phyloP scores from a whole-genome alignment of 106 monocot species.

The Dendrobium catenatum region DNA sequence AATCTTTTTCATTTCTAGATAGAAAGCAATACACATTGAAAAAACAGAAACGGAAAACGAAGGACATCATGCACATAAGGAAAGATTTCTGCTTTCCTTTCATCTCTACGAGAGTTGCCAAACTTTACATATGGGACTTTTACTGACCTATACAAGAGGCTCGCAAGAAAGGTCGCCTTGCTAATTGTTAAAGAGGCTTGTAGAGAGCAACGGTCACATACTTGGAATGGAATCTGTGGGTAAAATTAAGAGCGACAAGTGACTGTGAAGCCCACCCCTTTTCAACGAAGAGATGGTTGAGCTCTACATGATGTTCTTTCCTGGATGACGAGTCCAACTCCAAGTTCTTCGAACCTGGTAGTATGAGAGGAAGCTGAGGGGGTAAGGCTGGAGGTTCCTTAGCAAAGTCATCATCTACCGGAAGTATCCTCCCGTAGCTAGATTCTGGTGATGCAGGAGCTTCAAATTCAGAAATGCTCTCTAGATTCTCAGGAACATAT shows the following conservation, averaged over 20 bases:
- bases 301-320: slow-evolving; percentile 55
- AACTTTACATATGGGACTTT: neutral
- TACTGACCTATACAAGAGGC: neutral
- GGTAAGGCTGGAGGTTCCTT: slow-evolving; percentile 71
- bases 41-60: neutral
- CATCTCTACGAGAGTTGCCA: neutral
- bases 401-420: slow-evolving; percentile 53
- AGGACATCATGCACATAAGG: too few species aligned
- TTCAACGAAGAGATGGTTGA: slow-evolving; percentile 83
- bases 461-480: slow-evolving; percentile 55
- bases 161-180: neutral
- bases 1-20: neutral
- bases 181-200: slow-evolving; percentile 42
- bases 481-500: slow-evolving; percentile 60
- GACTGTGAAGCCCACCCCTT: slow-evolving; percentile 57
- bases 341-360: slow-evolving; percentile 32
- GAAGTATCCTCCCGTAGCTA: slow-evolving; percentile 44
- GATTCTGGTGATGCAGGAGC: slow-evolving; percentile 53
- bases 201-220: slow-evolving; percentile 70
- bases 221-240: slow-evolving; percentile 72
- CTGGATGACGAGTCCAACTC: slow-evolving; percentile 11
- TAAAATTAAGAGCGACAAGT: slow-evolving; percentile 56
- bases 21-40: neutral
- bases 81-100: neutral
- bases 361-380: slow-evolving; percentile 49